Conservation (phyloP, 495 filamentous ascomycete genomes). For the Darksidea phi region DNA sequence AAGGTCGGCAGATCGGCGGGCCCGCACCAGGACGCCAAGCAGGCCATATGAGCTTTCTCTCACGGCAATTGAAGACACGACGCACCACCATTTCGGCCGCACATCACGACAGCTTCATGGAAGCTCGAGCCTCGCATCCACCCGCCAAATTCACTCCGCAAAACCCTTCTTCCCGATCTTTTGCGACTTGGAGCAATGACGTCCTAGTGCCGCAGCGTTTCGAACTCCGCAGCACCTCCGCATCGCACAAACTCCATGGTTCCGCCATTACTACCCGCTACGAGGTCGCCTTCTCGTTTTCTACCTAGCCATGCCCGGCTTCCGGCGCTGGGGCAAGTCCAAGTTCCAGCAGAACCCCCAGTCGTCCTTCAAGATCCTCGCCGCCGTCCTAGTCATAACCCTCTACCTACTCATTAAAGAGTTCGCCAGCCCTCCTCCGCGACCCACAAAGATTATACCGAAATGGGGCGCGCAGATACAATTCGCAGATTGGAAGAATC, state of each 20-base stretch:
- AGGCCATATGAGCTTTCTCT: too few species aligned
- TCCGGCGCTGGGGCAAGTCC: constrained; percentile 35
- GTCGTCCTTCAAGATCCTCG: constrained; percentile 40
- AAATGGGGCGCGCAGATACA: constrained; percentile 27
- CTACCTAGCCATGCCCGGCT: constrained; percentile 30
- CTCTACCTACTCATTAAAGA: constrained; percentile 40
- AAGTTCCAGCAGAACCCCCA: constrained; percentile 35
- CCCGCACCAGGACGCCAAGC: not conserved
- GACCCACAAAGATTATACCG: constrained; percentile 1
- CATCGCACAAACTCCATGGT: not conserved
- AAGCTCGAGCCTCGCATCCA: too few species aligned
- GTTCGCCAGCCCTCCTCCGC: constrained; percentile 24
- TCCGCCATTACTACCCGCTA: not conserved
- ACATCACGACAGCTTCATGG: too few species aligned
- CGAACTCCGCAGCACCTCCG: not conserved
- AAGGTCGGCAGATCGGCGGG: not conserved
- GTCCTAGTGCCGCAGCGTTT: too few species aligned
- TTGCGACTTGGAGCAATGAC: too few species aligned
- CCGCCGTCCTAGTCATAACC: constrained; percentile 38
- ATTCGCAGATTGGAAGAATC: constrained; percentile 29
- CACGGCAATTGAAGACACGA: too few species aligned
- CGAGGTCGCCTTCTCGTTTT: not conserved
- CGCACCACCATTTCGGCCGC: too few species aligned
- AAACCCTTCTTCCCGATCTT: too few species aligned
- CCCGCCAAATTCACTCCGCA: too few species aligned